Conservation (phyloP, 257 asterid species). For the Linderniella brevidens region DNA sequence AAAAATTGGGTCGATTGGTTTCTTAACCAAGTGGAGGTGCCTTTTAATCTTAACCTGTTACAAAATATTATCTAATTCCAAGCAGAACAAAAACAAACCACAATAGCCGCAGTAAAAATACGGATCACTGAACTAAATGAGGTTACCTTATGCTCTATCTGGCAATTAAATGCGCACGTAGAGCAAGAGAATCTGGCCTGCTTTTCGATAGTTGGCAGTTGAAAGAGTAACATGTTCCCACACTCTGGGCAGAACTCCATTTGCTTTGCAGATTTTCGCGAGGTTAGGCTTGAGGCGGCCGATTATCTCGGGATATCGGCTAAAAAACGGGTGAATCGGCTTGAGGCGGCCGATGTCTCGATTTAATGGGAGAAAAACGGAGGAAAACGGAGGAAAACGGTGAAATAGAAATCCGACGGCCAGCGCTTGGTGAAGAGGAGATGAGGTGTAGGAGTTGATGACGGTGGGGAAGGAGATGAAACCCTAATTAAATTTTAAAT, state of each 20-base stretch:
- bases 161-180: slow-evolving; percentile 44
- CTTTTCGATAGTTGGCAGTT: slow-evolving; percentile 34
- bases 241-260: slow-evolving; percentile 86
- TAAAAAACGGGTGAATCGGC: no score
- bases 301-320: no score
- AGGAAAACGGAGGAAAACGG: no score
- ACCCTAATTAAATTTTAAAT: no score
- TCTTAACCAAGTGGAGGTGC: slow-evolving; percentile 32
- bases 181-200: slow-evolving; percentile 47
- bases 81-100: no score
- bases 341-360: no score
- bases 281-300: no score
- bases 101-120: neutral
- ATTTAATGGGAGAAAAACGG: no score
- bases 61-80: neutral
- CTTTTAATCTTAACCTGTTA: slow-evolving; percentile 52
- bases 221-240: slow-evolving; percentile 43
- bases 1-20: slow-evolving; percentile 55
- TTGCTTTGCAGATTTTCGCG: neutral
- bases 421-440: no score
- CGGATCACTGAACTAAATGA: slow-evolving; percentile 2
- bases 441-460: no score
- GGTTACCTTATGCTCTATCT: slow-evolving; percentile 35
- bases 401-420: no score
- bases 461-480: no score